phyloP scores from a whole-genome alignment of 352 stramenopile genomes.

The Globisporangium radiosum region DNA sequence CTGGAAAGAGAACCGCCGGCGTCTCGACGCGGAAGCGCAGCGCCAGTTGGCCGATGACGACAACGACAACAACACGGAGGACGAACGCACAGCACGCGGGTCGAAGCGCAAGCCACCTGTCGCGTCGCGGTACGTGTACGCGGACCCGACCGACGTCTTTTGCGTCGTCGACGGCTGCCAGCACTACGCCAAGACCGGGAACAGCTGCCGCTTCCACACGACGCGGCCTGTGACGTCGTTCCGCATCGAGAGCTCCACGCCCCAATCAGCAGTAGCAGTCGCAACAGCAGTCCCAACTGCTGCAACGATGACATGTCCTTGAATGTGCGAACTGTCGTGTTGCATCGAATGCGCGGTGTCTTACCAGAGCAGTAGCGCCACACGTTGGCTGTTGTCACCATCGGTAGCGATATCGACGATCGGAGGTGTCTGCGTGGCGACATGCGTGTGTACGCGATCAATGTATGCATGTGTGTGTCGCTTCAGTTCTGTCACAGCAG shows the following conservation, averaged over 20 bases:
- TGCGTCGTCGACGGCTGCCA: constrained; percentile 32
- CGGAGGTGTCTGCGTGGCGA: too few species aligned
- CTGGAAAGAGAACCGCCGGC: constrained; percentile 54
- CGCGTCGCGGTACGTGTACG: constrained; percentile 1
- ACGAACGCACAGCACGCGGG: constrained; percentile 1
- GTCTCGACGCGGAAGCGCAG: constrained; percentile 34
- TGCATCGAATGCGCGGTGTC: too few species aligned
- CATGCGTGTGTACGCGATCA: too few species aligned
- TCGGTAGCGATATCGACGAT: too few species aligned
- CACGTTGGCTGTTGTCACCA: too few species aligned
- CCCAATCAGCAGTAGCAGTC: not conserved
- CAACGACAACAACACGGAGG: constrained; percentile 5
- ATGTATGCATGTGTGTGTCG: too few species aligned
- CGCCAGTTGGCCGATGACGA: constrained; percentile 4
- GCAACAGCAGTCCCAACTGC: not conserved
- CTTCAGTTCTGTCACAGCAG: too few species aligned
- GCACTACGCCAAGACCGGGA: constrained; percentile 57
- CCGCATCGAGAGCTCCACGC: not conserved
- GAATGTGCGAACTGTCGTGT: too few species aligned
- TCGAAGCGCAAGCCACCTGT: not conserved
- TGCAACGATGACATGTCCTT: too few species aligned
- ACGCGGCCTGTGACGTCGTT: constrained; percentile 16
- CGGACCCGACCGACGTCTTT: constrained; percentile 43
- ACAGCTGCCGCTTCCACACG: constrained; percentile 61
- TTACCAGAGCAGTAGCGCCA: too few species aligned